A percentile compares a stretch with the other conserved stretches of the same genome.
phyloP scores from a whole-genome alignment of 2,329 filamentous ascomycete genomes.

The Chrysoporthe cubensis region DNA sequence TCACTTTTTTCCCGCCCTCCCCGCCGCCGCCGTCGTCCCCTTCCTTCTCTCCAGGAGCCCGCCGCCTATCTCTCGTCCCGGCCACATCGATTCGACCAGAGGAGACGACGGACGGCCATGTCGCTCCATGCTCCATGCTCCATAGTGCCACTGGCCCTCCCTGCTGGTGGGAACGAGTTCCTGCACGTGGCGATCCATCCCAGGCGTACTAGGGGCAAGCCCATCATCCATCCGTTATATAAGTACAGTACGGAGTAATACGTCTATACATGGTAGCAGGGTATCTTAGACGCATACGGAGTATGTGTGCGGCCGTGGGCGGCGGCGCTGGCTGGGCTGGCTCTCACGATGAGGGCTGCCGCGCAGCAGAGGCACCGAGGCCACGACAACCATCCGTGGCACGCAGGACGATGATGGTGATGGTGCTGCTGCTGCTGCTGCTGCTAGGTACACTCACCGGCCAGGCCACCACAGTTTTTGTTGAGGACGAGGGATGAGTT shows the following conservation, averaged over 20 bases:
- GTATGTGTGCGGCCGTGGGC: neutral
- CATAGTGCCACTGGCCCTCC: too few species aligned
- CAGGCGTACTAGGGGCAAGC: too few species aligned
- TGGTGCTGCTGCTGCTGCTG: too few species aligned
- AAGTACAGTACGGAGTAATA: neutral
- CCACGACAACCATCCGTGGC: too few species aligned
- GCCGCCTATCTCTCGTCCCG: neutral
- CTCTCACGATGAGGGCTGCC: too few species aligned
- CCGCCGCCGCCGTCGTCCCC: too few species aligned
- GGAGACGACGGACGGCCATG: neutral
- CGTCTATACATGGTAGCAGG: neutral
- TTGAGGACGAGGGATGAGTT: neutral
- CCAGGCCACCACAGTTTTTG: neutral
- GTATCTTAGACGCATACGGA: neutral
- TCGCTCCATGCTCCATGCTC: too few species aligned
- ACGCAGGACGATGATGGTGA: too few species aligned
- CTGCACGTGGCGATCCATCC: too few species aligned
- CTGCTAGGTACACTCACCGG: neutral
- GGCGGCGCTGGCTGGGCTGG: neutral
- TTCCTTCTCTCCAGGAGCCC: neutral
- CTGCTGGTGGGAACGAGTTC: too few species aligned
- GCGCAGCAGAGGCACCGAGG: too few species aligned
- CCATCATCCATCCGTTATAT: neutral
- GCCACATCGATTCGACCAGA: neutral
- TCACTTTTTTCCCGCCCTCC: too few species aligned